phyloP scores from a whole-genome alignment of 345 rosid genomes.

The Microthlaspi erraticum region DNA sequence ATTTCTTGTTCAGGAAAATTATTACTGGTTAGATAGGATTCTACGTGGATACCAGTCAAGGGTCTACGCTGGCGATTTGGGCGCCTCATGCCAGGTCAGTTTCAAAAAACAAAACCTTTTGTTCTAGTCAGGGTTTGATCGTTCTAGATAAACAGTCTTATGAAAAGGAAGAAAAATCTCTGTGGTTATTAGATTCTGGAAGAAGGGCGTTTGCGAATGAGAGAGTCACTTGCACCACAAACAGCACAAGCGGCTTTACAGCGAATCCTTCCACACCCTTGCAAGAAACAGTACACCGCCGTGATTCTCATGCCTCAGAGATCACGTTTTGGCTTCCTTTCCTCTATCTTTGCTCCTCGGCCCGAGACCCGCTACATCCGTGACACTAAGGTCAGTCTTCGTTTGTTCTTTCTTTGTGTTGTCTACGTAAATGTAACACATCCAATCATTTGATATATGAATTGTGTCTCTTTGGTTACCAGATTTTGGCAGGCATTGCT shows the following conservation, averaged over 20 bases:
- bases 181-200: conserved; percentile 61
- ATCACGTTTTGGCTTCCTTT: conserved; percentile 54
- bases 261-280: conserved; percentile 73
- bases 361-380: conserved; percentile 32
- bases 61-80: conserved; percentile 68
- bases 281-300: conserved; percentile 75
- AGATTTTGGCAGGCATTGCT: conserved; percentile 72
- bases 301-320: conserved; percentile 82
- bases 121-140: neutral
- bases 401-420: conserved; percentile 1
- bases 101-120: neutral
- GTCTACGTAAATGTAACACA: neutral
- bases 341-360: conserved; percentile 49
- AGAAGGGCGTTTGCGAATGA: conserved; percentile 70
- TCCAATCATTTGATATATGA: conserved; percentile 15
- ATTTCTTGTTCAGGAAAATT: conserved; percentile 47
- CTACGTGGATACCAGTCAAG: conserved; percentile 81
- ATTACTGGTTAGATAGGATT: conserved; percentile 62
- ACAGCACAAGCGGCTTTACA: conserved; percentile 66
- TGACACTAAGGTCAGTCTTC: conserved; percentile 69
- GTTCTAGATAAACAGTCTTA: neutral
- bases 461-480: conserved; percentile 36
- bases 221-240: conserved; percentile 62
- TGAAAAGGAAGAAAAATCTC: conserved; percentile 13
- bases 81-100: conserved; percentile 65